Conservation (phyloP, 371 early-diverging fungal genomes). For the Mortierella sp. region DNA sequence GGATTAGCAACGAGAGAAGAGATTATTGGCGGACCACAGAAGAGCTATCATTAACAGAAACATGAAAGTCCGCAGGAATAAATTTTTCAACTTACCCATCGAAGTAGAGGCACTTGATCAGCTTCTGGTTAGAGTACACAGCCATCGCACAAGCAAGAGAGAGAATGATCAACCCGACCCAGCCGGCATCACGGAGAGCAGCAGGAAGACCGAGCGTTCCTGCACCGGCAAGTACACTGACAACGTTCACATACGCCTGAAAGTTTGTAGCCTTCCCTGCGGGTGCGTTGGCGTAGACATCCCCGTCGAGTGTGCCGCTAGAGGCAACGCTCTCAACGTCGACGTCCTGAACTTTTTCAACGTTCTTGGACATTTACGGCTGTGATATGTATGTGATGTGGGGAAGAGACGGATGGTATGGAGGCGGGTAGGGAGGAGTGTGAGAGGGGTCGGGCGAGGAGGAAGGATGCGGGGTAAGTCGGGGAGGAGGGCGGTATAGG, state of each 20-base stretch:
- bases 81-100: conserved; percentile 57
- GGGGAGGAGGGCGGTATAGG: too few species aligned
- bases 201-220: conserved; percentile 88
- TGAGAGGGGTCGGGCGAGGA: too few species aligned
- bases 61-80: too few species aligned
- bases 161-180: conserved; percentile 83
- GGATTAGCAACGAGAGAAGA: background rate
- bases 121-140: conserved; percentile 74
- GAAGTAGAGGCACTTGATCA: conserved; percentile 80
- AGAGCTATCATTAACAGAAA: background rate
- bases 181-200: conserved; percentile 85
- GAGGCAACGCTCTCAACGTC: conserved; percentile 46
- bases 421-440: background rate
- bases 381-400: background rate
- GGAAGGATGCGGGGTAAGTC: too few species aligned
- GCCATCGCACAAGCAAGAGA: conserved; percentile 81
- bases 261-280: conserved; percentile 54
- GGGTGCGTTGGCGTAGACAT: conserved; percentile 38
- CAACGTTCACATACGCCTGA: conserved; percentile 71
- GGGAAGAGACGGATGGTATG: background rate
- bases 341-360: conserved; percentile 36
- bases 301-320: conserved; percentile 24
- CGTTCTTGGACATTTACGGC: conserved; percentile 15
- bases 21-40: background rate
- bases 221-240: conserved; percentile 87